Evolutionary conservation across 2,329 filamentous ascomycete genomes (phyloP).

Genomic region (Colletotrichum viniferum): DNA sequence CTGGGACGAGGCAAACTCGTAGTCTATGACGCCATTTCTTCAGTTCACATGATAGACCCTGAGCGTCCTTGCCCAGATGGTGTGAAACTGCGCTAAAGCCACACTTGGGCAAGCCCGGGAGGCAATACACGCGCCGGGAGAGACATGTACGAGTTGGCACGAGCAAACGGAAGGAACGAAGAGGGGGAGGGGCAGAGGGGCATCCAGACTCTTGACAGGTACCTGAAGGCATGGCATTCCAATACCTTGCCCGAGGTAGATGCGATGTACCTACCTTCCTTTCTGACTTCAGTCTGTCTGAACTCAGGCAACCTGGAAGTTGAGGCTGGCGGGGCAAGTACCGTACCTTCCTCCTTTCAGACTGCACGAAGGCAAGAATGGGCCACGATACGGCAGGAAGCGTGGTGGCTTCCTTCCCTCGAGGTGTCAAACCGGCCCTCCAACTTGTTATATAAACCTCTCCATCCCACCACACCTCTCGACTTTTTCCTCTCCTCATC

Average conservation of each 20-base stretch:
- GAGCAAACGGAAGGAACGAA: background rate
- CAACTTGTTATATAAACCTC: conserved; percentile 28
- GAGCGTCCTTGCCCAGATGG: conserved; percentile 17
- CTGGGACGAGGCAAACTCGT: background rate
- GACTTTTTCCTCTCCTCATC: conserved; percentile 17
- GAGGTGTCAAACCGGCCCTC: conserved; percentile 4
- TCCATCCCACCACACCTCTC: conserved; percentile 11
- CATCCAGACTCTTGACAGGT: background rate
- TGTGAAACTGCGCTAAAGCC: conserved; percentile 19
- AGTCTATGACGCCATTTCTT: conserved; percentile 22
- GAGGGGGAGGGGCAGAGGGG: conserved; percentile 8
- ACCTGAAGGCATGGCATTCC: background rate
- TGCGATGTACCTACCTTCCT: background rate
- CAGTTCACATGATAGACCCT: conserved; percentile 23
- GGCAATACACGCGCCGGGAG: conserved; percentile 7
- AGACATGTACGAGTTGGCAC: background rate
- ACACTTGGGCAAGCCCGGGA: conserved; percentile 4
- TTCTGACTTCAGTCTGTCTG: background rate
- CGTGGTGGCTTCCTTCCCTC: background rate
- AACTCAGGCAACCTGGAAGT: background rate
- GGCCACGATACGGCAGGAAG: conserved; percentile 1
- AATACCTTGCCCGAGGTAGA: background rate
- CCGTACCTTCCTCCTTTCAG: background rate
- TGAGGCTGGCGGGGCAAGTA: conserved; percentile 7
- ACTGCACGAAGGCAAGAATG: background rate